Base-by-base conservation (phyloP, 179 eudicot genomes). In the Carnegiea gigantea region DNA sequence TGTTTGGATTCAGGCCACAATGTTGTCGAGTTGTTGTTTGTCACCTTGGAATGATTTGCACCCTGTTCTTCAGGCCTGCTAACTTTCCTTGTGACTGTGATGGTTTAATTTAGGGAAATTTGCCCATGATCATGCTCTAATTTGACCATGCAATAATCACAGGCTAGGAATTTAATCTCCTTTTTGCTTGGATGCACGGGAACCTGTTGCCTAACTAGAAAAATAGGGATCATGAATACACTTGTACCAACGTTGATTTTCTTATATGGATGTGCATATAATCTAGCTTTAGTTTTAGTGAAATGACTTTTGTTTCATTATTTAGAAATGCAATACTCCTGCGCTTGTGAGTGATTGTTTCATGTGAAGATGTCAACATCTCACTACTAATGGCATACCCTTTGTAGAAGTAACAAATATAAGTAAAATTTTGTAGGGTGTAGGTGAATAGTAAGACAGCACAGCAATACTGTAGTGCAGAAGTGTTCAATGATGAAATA, bases 1-100 rank as follows among this genome's bases (percentile, higher is more conserved):
- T 59, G 38, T 64, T 79, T 26, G 75, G 36, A 81, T 33, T 36
- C 23, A 70, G 18, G 64, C 65, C 75, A 64, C 12, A 33, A 33
- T 71, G 12, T 80, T 14, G 9, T 59, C 53, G 49, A 73, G 74
- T 49, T 54, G 9, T 78, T 48, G 21, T 48, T 18, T 11, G 60
- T 46, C n/a, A 30, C 46, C 21, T 62, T 62, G 54, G 75, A 60
- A 73, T 73, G 36, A 46, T 26, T 21, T 78, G 54, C 53, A 38
- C 60, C 30, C n/a, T 51, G 30, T 36, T 40, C 43, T 23, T 48
- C 13, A 28, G 80, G 74, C 59, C 60, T 67, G 14, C 26, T 4
- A 65, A 24, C 2, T 70, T 36, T 30, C 21, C 46, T 4, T 70
- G n/a, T 28, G 10, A 15, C 1, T 43, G 3, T 70, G 46, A 70